These are phyloP conservation scores for Sarocladium strictum DNA, from an alignment of 2,329 filamentous ascomycete species.

Conservation along the genomic window DNA sequence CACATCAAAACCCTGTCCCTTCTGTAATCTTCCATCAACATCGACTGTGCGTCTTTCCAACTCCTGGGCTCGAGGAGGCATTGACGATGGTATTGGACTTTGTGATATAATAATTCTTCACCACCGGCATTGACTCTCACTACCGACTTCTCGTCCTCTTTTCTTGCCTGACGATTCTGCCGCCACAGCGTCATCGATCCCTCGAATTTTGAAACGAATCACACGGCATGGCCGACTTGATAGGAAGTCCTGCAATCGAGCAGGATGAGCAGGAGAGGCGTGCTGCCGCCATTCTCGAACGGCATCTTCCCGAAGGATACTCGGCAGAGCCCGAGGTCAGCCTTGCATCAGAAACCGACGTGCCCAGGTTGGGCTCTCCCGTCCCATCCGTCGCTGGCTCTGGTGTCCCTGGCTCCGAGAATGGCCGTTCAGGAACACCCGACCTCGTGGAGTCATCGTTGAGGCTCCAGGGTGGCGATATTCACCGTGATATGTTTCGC, in stretches of 20 bases:
- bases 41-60: neutral
- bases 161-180: neutral
- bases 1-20: neutral
- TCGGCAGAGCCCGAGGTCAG: constrained; percentile 33
- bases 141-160: neutral
- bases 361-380: constrained; percentile 10
- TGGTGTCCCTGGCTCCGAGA: constrained; percentile 12
- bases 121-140: neutral
- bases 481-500: constrained; percentile 73
- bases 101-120: neutral
- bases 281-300: constrained; percentile 30
- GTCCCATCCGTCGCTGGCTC: constrained; percentile 14
- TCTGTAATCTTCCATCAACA: neutral
- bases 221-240: constrained; percentile 21
- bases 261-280: constrained; percentile 21
- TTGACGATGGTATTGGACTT: neutral
- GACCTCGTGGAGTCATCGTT: constrained; percentile 57
- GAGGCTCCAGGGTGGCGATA: constrained; percentile 67
- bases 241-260: constrained; percentile 19
- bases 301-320: constrained; percentile 32
- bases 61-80: neutral
- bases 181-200: constrained; percentile 3
- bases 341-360: constrained; percentile 13
- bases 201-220: neutral
- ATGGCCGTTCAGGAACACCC: constrained; percentile 20